A percentile compares a stretch with the other conserved stretches of the same genome.
Conservation (phyloP, 208 protist species). For the Lotmaria passim region DNA sequence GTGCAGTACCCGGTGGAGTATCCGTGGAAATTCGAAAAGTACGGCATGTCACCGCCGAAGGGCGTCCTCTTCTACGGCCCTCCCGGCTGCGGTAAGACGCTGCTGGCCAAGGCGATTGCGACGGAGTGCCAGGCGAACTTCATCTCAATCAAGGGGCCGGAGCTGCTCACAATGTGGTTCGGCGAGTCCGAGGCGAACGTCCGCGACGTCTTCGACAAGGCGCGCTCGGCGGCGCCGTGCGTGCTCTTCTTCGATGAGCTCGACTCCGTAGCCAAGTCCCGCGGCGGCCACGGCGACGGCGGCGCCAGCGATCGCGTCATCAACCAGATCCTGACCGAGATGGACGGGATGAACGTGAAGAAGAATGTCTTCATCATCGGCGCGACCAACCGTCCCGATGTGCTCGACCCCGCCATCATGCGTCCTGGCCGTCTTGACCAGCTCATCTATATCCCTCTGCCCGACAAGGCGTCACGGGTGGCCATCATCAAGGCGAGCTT, state of each 20-base stretch:
- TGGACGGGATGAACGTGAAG: slow-evolving; percentile 99
- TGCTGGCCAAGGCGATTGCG: slow-evolving; percentile 98
- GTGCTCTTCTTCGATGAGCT: slow-evolving; percentile 99
- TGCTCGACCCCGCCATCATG: slow-evolving; percentile 99
- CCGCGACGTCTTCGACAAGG: slow-evolving; percentile 99
- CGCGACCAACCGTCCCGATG: slow-evolving; percentile 99
- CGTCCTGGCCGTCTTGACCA: slow-evolving; percentile 97
- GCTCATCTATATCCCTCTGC: slow-evolving; percentile 99
- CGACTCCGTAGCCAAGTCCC: slow-evolving; percentile 98
- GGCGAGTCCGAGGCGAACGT: slow-evolving; percentile 99
- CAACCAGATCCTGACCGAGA: slow-evolving; percentile 99
- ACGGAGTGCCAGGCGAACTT: slow-evolving; percentile 99
- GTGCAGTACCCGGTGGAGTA: slow-evolving; percentile 99
- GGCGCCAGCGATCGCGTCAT: slow-evolving; percentile 99
- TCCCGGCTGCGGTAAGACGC: too few species aligned
- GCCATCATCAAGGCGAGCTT: slow-evolving; percentile 98
- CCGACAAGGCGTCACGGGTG: slow-evolving; percentile 96
- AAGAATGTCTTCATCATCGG: slow-evolving; percentile 99
- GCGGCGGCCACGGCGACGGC: slow-evolving; percentile 97
- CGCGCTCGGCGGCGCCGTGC: slow-evolving; percentile 98
- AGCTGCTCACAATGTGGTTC: slow-evolving; percentile 99
- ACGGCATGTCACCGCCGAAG: slow-evolving; percentile 99
- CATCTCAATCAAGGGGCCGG: slow-evolving; percentile 99
- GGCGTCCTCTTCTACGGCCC: slow-evolving; percentile 98
- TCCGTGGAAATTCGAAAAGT: slow-evolving; percentile 99